These are phyloP conservation scores for Aeminium ludgeri DNA, from an alignment of 495 filamentous ascomycete species.

Conservation along the genomic window DNA sequence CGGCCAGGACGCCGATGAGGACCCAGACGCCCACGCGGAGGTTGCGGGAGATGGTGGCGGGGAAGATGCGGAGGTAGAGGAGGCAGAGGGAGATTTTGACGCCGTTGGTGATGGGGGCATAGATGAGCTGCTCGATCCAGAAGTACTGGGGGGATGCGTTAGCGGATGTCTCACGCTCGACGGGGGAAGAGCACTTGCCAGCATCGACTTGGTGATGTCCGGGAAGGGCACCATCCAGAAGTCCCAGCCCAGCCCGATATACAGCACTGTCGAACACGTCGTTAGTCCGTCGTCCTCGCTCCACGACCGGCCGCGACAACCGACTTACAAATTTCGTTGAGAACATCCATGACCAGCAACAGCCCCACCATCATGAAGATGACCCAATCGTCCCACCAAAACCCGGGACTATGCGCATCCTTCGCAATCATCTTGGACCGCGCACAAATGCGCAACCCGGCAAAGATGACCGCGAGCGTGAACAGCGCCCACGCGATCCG, in stretches of 20 bases:
- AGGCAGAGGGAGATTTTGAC: slow-evolving; percentile 33
- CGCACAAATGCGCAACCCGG: background rate
- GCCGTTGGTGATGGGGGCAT: slow-evolving; percentile 5
- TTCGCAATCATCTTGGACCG: background rate
- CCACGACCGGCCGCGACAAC: too few species aligned
- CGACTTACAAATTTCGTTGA: slow-evolving; percentile 4
- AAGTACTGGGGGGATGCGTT: slow-evolving; percentile 1
- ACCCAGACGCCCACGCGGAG: slow-evolving; percentile 28
- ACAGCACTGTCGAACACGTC: background rate
- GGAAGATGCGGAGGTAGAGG: slow-evolving; percentile 36
- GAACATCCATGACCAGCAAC: background rate
- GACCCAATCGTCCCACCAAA: slow-evolving; percentile 6
- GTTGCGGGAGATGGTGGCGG: slow-evolving; percentile 32
- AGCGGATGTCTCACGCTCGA: background rate
- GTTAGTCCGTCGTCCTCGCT: background rate
- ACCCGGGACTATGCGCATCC: background rate
- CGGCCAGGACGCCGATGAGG: slow-evolving; percentile 22
- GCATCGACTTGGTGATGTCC: background rate
- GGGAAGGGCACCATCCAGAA: background rate
- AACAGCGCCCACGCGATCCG: background rate
- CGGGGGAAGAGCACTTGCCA: background rate
- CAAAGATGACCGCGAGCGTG: background rate
- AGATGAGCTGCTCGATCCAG: slow-evolving; percentile 4
- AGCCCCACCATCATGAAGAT: background rate
- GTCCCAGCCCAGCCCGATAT: background rate